Evolutionary conservation across 192 early-diverging fungal species (phyloP).

Genomic region (Podochytrium sp.): DNA sequence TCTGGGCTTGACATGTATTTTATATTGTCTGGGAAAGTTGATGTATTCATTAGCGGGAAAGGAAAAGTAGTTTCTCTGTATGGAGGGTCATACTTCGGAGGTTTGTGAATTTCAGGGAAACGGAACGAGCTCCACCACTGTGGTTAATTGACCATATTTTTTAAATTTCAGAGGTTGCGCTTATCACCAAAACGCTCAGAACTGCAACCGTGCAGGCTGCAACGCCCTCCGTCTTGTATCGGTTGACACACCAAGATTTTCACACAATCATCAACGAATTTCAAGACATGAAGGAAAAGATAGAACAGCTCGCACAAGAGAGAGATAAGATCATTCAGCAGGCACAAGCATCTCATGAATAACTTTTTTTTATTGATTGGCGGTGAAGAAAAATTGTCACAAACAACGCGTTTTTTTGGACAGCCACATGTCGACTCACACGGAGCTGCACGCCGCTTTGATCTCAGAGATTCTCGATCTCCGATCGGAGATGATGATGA

Average conservation of each 20-base stretch:
- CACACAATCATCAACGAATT: slow-evolving; percentile 8
- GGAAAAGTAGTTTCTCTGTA: slow-evolving; percentile 16
- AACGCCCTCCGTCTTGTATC: slow-evolving; percentile 7
- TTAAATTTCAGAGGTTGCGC: slow-evolving; percentile 6
- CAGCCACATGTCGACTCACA: not conserved
- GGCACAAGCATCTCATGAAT: too few relatives aligned
- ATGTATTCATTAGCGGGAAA: slow-evolving; percentile 16
- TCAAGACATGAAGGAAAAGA: slow-evolving; percentile 8
- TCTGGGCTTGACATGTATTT: slow-evolving; percentile 39
- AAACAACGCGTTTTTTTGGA: not conserved
- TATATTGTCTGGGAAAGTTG: slow-evolving; percentile 31
- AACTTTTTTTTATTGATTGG: too few relatives aligned
- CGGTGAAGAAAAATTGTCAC: not conserved
- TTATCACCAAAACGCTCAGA: not conserved
- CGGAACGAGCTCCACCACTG: too few relatives aligned
- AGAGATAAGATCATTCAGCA: slow-evolving; percentile 1
- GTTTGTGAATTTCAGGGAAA: not conserved
- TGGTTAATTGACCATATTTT: too few relatives aligned
- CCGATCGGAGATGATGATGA: not conserved
- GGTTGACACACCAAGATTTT: slow-evolving; percentile 7
- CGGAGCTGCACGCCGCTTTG: not conserved
- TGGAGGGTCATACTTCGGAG: slow-evolving; percentile 42
- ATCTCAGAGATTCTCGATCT: not conserved
- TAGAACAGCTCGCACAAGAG: not conserved
- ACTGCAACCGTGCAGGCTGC: slow-evolving; percentile 9